Base-by-base conservation (phyloP, 2,329 filamentous ascomycete genomes). In the Claviceps cyperi region DNA sequence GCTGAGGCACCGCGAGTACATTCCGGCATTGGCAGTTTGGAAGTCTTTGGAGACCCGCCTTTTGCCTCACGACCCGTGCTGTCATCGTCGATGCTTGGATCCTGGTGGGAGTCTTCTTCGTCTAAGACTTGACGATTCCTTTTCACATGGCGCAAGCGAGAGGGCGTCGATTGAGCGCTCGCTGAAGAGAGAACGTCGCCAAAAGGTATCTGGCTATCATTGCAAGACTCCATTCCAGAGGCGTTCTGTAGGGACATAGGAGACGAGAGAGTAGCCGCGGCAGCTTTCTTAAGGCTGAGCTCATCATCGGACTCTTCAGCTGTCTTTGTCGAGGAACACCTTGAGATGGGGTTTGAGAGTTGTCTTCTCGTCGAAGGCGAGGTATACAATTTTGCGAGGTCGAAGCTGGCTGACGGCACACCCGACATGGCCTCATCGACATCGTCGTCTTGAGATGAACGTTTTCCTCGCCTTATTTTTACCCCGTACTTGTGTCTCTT, bases 401-500 rank as follows among this genome's bases (percentile, higher is more conserved):
- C 24, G 22, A 54, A 54, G 8, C 54, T 54, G 35, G 37, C 38
- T 24, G 24, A 19, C 43, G 46, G 35, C 13, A 41, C 14, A 46
- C 51, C 40, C 4, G 46, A 39, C 38, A 43, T 37, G 37, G 57
- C 51, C 35, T 59, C 56, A 45, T 58, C 55, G 14, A 57, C 28
- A 3, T 55, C 53, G 2, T 50, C 41, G 5, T 47, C 43, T 43
- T 45, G 11, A 50, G 15, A n/a, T 24, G 37, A 50, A 39, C 37
- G 48, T 13, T 35, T 43, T 14, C 21, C 32, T 22, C n/a, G 35
- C 4, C 51, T 21, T 28, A 28, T 43, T 46, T 13, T 51, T 52
- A 56, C 19, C 6, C 38, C 54, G n/a, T 54, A 55, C 11, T 53
- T 55, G 19, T 44, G 57, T 50, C 59, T 63, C 51, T 69, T 69